These are phyloP conservation scores for Hypoxylon cercidicola DNA, from an alignment of 495 filamentous ascomycete species.

Conservation along the genomic window DNA sequence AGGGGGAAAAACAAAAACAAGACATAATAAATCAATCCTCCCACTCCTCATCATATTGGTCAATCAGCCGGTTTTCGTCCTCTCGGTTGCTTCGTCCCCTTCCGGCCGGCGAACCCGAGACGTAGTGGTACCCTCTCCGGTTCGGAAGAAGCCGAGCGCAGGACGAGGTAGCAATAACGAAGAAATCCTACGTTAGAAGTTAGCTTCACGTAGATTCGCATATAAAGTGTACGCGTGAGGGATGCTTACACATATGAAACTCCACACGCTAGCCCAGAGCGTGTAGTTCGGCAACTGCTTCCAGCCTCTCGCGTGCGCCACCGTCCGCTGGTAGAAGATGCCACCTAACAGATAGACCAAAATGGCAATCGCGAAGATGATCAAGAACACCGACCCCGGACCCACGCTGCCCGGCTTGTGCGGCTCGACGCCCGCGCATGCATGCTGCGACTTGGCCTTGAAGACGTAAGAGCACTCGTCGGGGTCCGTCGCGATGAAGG, in stretches of 20 bases:
- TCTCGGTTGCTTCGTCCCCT: conserved; percentile 66
- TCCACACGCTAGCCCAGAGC: conserved; percentile 88
- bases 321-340: conserved; percentile 93
- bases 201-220: conserved; percentile 6
- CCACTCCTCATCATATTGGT: conserved; percentile 96
- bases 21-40: conserved; percentile 57
- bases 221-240: conserved; percentile 1
- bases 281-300: conserved; percentile 93
- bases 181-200: conserved; percentile 71
- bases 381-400: conserved; percentile 89
- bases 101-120: conserved; percentile 59
- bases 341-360: conserved; percentile 92
- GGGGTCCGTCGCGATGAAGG: conserved; percentile 83
- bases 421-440: conserved; percentile 73
- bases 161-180: conserved; percentile 82
- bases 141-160: conserved; percentile 72
- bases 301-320: conserved; percentile 96
- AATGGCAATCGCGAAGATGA: conserved; percentile 86
- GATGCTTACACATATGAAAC: conserved; percentile 79
- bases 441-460: conserved; percentile 86
- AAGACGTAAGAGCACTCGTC: conserved; percentile 98
- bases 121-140: conserved; percentile 70
- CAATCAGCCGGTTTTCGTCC: conserved; percentile 92
- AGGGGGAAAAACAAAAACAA: conserved; percentile 6
- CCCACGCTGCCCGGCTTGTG: conserved; percentile 75